Conservation (phyloP, 1,139 yeast species). For the Saccharomyces pastorianus region DNA sequence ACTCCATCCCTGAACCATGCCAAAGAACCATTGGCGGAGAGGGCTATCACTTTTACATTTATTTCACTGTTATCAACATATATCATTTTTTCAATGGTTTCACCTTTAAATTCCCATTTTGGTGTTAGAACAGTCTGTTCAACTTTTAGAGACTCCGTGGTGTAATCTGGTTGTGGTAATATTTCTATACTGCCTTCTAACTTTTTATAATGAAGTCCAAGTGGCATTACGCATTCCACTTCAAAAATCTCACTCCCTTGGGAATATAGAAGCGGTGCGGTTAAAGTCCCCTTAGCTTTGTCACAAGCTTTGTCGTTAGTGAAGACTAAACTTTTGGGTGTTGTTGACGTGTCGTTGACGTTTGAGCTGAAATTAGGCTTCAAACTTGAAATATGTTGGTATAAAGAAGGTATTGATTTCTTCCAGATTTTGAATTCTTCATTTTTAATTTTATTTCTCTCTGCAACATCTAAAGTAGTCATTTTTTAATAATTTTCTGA, state of each 20-base stretch:
- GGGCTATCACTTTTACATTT: constrained; percentile 17
- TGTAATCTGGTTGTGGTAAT: constrained; percentile 2
- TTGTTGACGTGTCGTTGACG: constrained; percentile 1
- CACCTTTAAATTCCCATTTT: constrained; percentile 25
- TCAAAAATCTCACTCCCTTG: constrained; percentile 25
- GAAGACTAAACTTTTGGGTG: constrained; percentile 11
- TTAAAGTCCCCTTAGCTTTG: constrained; percentile 18
- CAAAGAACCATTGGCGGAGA: constrained; percentile 24
- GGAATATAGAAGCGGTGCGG: constrained; percentile 22
- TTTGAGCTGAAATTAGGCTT: constrained; percentile 43
- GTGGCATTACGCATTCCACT: constrained; percentile 23
- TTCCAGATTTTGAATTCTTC: constrained; percentile 91
- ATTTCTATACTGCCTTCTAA: background rate
- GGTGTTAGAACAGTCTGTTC: constrained; percentile 12
- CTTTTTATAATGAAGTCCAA: constrained; percentile 18
- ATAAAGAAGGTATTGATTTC: constrained; percentile 83
- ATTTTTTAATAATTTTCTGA: background rate
- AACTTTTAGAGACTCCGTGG: constrained; percentile 6
- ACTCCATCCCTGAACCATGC: constrained; percentile 27
- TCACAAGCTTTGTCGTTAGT: constrained; percentile 20
- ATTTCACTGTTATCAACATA: constrained; percentile 11
- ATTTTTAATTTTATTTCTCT: constrained; percentile 36
- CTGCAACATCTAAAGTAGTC: constrained; percentile 7
- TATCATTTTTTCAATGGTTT: constrained; percentile 20
- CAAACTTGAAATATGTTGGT: constrained; percentile 52